Percentiles rank a stretch among this genome's conserved stretches.
Conservation (phyloP, 1,139 yeast species). For the Kodamaea arcana region DNA sequence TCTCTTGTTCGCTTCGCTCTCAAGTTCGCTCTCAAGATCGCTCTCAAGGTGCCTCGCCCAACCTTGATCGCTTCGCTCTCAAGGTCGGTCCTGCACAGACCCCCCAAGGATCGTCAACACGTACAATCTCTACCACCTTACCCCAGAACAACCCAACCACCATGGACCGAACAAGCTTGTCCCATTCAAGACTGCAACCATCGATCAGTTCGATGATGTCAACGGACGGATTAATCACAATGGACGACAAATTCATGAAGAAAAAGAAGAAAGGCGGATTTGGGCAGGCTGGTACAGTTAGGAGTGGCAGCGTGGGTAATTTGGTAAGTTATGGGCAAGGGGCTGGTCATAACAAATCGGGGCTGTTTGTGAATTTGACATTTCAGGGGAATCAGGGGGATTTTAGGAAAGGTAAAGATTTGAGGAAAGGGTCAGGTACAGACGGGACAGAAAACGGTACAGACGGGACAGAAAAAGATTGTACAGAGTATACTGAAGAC, state of each 20-base stretch:
- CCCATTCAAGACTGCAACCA: slow-evolving; percentile 12
- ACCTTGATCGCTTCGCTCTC: too few species aligned
- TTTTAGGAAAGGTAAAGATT: not conserved
- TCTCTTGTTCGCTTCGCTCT: too few species aligned
- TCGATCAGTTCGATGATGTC: slow-evolving; percentile 18
- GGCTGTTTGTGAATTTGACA: not conserved
- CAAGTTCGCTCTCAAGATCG: too few species aligned
- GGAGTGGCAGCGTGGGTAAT: not conserved
- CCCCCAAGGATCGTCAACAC: too few species aligned
- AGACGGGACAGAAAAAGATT: not conserved
- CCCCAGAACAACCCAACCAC: slow-evolving; percentile 34
- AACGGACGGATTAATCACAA: slow-evolving; percentile 35
- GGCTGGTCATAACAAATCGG: not conserved
- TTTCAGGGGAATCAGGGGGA: not conserved
- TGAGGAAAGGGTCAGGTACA: not conserved
- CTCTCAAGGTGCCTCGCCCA: too few species aligned
- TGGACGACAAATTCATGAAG: slow-evolving; percentile 38
- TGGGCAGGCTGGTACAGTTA: slow-evolving; percentile 5
- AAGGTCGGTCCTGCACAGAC: too few species aligned
- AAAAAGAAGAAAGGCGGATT: slow-evolving; percentile 15
- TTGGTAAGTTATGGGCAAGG: not conserved
- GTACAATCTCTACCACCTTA: too few species aligned
- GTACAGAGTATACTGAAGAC: too few species aligned
- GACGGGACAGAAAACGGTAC: not conserved
- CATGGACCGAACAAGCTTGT: too few species aligned